Base-by-base conservation (phyloP, 2,329 filamentous ascomycete species). In the Fusarium redolens region DNA sequence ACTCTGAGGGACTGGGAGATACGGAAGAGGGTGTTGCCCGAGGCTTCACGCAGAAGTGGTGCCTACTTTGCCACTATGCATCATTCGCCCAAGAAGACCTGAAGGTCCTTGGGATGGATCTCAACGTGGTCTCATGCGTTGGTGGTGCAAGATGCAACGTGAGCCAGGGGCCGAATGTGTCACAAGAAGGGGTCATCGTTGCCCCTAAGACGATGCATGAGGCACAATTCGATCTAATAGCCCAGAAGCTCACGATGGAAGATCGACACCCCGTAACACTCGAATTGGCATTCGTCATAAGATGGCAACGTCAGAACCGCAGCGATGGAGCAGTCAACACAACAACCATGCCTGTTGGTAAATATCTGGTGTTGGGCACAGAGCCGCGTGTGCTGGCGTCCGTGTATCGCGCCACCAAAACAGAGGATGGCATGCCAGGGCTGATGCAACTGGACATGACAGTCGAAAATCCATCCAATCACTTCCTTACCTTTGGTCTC, bases 401-500 rank as follows among this genome's bases (percentile, higher is more conserved):
- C 1, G 85, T 88, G 5, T 83, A 86, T 7, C 86, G 88, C 73
- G 79, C 82, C 25, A 77, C 40, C 7, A 47, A 47, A 28, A 17
- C 79, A 6, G 78, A 79, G 12, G 77, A 78, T 15, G 74, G 77
- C 31, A 71, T 75, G 45, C 65, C 81, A 59, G 62, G 77, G 15
- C 77, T 89, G 13, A 72, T 88, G 48, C 82, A 85, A 62, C 80
- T 91, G 18, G 83, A 87, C 45, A 79, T 90, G 79, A 94, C 91
- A 7, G 90, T 99, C 63, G 96, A 99, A 83, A 99, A 99, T 80
- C 93, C 95, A 1, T 98, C 96, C 1, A 92, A 91, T 80, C 96
- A 99, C 81, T 97, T 97, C 82, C 88, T 99, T 55, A 97, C 95
- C 0, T 99, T 99, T 82, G 95, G 93, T 35, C 82, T 98, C 54